Percentiles rank a stretch among this genome's conserved stretches.
Conservation (phyloP, 257 asterid genomes). For the Nicotiana paniculata region DNA sequence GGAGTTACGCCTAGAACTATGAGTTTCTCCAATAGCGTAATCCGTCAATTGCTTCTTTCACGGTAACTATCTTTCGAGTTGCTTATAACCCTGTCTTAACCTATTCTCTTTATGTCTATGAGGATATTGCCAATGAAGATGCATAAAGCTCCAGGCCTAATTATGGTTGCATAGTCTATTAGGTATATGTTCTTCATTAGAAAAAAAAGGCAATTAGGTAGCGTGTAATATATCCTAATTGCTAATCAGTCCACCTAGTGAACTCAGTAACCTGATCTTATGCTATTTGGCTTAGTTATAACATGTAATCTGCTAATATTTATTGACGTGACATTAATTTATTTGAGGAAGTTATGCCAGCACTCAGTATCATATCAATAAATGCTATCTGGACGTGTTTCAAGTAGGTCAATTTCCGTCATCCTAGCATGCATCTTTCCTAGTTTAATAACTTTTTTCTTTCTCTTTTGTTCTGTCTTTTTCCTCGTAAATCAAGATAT, state of each 20-base stretch:
- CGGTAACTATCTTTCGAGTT: not conserved
- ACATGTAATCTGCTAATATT: not conserved
- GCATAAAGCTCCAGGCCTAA: not conserved
- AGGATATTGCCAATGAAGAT: not conserved
- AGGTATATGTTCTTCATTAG: not conserved
- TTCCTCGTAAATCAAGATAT: not conserved
- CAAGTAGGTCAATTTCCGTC: not conserved
- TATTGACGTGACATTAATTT: not conserved
- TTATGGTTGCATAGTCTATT: not conserved
- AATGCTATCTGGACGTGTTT: not conserved
- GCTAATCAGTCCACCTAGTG: not conserved
- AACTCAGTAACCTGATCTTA: not conserved
- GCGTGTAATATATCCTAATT: not conserved
- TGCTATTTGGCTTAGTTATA: not conserved
- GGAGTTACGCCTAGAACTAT: not conserved
- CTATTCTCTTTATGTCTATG: not conserved
- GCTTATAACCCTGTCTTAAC: not conserved
- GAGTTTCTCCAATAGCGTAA: not conserved
- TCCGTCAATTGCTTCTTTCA: not conserved
- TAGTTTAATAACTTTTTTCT: not conserved
- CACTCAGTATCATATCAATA: not conserved
- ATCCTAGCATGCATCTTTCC: not conserved
- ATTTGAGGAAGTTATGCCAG: not conserved
- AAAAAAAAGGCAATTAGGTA: not conserved
- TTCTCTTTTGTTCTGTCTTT: not conserved